Evolutionary conservation across 805 yeast species (phyloP).

Genomic region (Scheffersomyces amazonensis): DNA sequence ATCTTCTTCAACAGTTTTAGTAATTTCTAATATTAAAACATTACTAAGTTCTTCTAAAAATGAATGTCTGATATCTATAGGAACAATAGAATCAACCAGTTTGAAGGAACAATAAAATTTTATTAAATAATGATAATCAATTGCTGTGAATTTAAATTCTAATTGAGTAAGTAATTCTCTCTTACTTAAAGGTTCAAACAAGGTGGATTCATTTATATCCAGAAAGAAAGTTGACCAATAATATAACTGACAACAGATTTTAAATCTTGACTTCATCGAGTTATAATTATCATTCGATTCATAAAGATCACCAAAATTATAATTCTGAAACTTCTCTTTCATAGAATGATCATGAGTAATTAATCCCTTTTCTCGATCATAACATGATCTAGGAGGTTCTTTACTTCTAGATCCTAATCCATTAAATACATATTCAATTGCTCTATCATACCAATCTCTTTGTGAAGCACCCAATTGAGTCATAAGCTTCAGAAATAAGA

Average conservation of each 20-base stretch:
- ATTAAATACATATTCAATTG: slow-evolving; percentile 23
- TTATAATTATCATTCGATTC: slow-evolving; percentile 21
- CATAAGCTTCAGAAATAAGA: slow-evolving; percentile 15
- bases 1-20: slow-evolving; percentile 1
- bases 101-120: neutral
- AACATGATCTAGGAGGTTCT: slow-evolving; percentile 19
- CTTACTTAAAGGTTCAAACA: neutral
- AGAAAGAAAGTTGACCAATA: slow-evolving; percentile 11
- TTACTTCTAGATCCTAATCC: slow-evolving; percentile 19
- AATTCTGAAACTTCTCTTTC: slow-evolving; percentile 8
- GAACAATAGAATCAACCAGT: neutral
- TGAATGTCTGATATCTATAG: neutral
- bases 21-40: neutral
- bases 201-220: neutral
- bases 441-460: slow-evolving; percentile 27
- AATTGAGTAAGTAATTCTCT: neutral
- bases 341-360: slow-evolving; percentile 16
- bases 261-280: slow-evolving; percentile 26
- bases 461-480: slow-evolving; percentile 17
- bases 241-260: slow-evolving; percentile 14
- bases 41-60: neutral
- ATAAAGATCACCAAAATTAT: neutral
- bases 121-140: neutral
- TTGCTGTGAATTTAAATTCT: neutral
- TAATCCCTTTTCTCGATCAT: slow-evolving; percentile 21